Base-by-base conservation (phyloP, 345 rosid genomes). In the Lumnitzera racemosa region DNA sequence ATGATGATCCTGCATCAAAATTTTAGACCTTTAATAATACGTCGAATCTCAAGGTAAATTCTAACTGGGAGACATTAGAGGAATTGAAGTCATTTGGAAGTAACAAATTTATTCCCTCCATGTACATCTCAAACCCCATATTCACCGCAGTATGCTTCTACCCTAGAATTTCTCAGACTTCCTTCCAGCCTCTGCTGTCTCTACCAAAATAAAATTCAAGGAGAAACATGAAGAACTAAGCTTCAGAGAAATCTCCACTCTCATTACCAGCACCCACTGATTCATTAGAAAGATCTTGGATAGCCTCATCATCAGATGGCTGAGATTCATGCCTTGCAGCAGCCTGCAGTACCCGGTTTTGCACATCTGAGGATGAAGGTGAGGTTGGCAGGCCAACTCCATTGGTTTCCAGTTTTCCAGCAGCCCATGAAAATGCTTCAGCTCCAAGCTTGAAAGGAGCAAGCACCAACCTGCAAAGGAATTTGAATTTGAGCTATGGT, bases 321-420 rank as follows among this genome's bases (percentile, higher is more conserved):
- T 92, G 83, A 68, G 98, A 89, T 78, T 87, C 95, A 57, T 72
- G 97, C 73, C 84, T 89, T 11, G 96, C 97, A 16, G 97, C 97
- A 55, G 98, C 98, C 66, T 87, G 76, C 70, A 89, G 74, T 59
- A 89, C 98, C 43, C 97, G 79, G 72, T 71, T 87, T 70, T 83
- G 91, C 57, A 87, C 89, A 55, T 87, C 97, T 46, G 67, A 69
- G 16, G 97, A 87, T 46, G 97, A 94, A 65, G 99, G 98, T 23
- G 95, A 90, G 7, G 97, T 90, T 13, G 99, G 95, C 36, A 90
- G 89, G 56, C 96, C 86, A 31, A 72, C 65, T 64, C 96, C 74
- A n/a, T 86, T 87, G 51, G 84, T 87, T 65, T 94, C 99, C 55
- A 94, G 58, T 71, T 88, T 94, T 36, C 86, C 90, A 41, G 91